Evolutionary conservation across 345 rosid genomes (phyloP).

Genomic region (Turnera subulata): DNA sequence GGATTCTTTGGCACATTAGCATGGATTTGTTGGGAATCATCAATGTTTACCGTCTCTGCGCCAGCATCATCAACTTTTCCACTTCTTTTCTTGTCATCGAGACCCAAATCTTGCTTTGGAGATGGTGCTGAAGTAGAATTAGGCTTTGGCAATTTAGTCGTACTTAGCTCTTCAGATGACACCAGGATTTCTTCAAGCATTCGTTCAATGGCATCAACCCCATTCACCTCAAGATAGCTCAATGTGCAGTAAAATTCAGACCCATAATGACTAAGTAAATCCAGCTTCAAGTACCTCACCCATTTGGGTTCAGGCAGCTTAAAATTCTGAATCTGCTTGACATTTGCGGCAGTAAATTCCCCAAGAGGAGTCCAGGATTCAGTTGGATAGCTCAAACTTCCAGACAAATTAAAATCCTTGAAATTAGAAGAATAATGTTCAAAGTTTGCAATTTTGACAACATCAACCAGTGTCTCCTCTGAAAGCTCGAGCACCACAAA

Average conservation of each 20-base stretch:
- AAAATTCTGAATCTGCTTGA: conserved; percentile 71
- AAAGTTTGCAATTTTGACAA: conserved; percentile 75
- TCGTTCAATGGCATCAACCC: conserved; percentile 83
- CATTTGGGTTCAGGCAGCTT: conserved; percentile 81
- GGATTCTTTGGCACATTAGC: conserved; percentile 30
- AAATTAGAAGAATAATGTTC: conserved; percentile 87
- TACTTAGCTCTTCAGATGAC: conserved; percentile 36
- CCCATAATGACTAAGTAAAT: conserved; percentile 77
- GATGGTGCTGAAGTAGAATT: conserved; percentile 27
- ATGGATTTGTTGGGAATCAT: conserved; percentile 28
- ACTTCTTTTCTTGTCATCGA: conserved; percentile 26
- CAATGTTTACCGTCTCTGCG: conserved; percentile 23
- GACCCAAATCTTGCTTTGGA: conserved; percentile 26
- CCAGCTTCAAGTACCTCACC: conserved; percentile 79
- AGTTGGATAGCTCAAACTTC: conserved; percentile 77
- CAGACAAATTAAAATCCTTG: conserved; percentile 71
- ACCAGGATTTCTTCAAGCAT: conserved; percentile 94
- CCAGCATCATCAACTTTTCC: conserved; percentile 28
- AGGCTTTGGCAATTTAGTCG: conserved; percentile 33
- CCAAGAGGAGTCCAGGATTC: conserved; percentile 61
- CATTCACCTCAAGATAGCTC: conserved; percentile 77
- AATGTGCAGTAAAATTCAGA: conserved; percentile 91
- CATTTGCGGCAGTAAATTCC: conserved; percentile 62
- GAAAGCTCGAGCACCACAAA: conserved; percentile 81
- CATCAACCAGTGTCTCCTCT: conserved; percentile 87